Conservation (phyloP, 495 filamentous ascomycete species). For the Penicillium antarcticum region DNA sequence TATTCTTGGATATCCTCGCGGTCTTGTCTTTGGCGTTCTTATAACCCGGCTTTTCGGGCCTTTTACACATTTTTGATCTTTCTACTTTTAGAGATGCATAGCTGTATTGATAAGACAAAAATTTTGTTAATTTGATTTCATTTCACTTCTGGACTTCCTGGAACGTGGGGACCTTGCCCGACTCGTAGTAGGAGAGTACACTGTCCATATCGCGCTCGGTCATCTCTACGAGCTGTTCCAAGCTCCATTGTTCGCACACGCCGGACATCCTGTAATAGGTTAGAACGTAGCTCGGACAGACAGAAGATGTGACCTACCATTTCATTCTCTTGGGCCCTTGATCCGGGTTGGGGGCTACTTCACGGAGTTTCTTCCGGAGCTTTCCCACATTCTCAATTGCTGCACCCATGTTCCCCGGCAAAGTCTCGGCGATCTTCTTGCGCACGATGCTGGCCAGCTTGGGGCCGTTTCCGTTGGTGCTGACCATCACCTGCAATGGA, state of each 20-base stretch:
- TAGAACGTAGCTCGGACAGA: not conserved
- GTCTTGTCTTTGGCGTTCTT: constrained; percentile 20
- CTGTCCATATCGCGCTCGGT: constrained; percentile 79
- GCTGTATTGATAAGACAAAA: constrained; percentile 27
- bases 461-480: constrained; percentile 95
- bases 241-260: constrained; percentile 81
- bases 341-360: constrained; percentile 64
- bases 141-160: constrained; percentile 31
- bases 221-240: constrained; percentile 85
- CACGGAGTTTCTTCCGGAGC: constrained; percentile 73
- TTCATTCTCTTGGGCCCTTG: constrained; percentile 89
- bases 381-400: constrained; percentile 81
- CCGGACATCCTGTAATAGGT: constrained; percentile 67
- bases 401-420: constrained; percentile 74
- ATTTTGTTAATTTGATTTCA: constrained; percentile 1
- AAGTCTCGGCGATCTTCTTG: constrained; percentile 69
- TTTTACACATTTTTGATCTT: constrained; percentile 9
- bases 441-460: constrained; percentile 85
- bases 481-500: constrained; percentile 95
- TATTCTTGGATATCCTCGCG: constrained; percentile 34
- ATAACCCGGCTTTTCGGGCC: constrained; percentile 2
- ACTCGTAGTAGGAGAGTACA: constrained; percentile 66
- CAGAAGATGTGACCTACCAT: constrained; percentile 54
- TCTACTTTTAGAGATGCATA: constrained; percentile 27
- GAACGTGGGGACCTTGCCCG: constrained; percentile 41